Conservation (phyloP, 1,284 basidiomycete species). For the Takashimella tepidaria region DNA sequence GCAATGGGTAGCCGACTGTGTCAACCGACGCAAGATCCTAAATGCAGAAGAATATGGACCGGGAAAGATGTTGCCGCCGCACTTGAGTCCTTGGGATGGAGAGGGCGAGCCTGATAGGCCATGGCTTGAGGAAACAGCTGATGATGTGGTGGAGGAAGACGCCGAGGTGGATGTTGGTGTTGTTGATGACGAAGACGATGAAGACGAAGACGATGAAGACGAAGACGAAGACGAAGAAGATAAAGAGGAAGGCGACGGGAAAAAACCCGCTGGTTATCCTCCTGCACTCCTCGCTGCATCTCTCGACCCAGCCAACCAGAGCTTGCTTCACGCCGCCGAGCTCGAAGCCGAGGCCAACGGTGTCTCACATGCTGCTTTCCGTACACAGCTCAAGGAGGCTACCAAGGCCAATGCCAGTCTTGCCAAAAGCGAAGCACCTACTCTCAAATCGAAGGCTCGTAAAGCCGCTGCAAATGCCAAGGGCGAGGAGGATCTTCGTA, state of each 20-base stretch:
- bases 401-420: conserved; percentile 51
- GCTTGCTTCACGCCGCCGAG: conserved; percentile 79
- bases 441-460: conserved; percentile 13
- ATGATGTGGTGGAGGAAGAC: conserved; percentile 44
- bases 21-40: conserved; percentile 80
- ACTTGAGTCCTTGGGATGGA: conserved; percentile 89
- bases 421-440: conserved; percentile 36
- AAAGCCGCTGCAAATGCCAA: conserved; percentile 31
- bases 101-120: conserved; percentile 59
- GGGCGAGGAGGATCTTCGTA: conserved; percentile 83
- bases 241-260: conserved; percentile 42
- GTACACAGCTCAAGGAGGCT: conserved; percentile 69
- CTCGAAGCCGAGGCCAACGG: conserved; percentile 88
- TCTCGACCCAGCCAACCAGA: conserved; percentile 58
- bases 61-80: conserved; percentile 84
- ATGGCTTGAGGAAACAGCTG: conserved; percentile 52
- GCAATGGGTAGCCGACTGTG: conserved; percentile 96
- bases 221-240: conserved; percentile 47
- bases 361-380: conserved; percentile 75
- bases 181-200: conserved; percentile 37
- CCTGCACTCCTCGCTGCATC: conserved; percentile 57
- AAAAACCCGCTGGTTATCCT: conserved; percentile 43
- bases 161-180: conserved; percentile 35
- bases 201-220: conserved; percentile 40
- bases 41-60: conserved; percentile 82